Percentiles rank a stretch among this genome's conserved stretches.
Conservation (phyloP, 2,329 filamentous ascomycete species). For the Calonectria pseudoturangicola region DNA sequence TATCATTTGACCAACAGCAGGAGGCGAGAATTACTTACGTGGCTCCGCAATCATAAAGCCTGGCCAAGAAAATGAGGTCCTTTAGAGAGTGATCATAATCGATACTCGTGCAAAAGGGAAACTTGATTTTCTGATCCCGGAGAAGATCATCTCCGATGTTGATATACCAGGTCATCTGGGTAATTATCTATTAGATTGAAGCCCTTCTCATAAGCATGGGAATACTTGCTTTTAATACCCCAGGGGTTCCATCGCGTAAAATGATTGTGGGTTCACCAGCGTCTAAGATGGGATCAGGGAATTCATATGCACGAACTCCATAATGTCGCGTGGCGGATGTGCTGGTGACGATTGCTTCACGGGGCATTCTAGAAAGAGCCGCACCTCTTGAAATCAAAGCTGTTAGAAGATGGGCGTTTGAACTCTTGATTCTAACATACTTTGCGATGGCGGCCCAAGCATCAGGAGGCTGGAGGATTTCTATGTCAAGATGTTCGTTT, state of each 20-base stretch:
- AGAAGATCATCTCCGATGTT: slow-evolving; percentile 42
- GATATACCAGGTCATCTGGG: slow-evolving; percentile 47
- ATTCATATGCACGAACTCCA: not conserved
- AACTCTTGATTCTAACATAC: slow-evolving; percentile 5
- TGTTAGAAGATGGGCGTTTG: not conserved
- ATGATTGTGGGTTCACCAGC: not conserved
- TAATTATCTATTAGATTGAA: not conserved
- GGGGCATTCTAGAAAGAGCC: slow-evolving; percentile 40
- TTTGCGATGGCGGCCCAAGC: slow-evolving; percentile 53
- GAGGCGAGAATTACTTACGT: not conserved
- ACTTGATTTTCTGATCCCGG: slow-evolving; percentile 38
- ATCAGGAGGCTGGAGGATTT: slow-evolving; percentile 57
- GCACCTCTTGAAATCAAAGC: slow-evolving; percentile 38
- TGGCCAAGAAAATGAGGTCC: not conserved
- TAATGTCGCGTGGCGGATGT: slow-evolving; percentile 41
- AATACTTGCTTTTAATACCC: not conserved
- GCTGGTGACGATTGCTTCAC: slow-evolving; percentile 37
- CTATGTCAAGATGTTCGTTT: slow-evolving; percentile 47
- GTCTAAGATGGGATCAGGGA: slow-evolving; percentile 27
- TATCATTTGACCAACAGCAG: not conserved
- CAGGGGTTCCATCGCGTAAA: not conserved
- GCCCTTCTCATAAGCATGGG: too few relatives aligned
- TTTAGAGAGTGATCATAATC: not conserved
- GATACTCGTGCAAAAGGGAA: slow-evolving; percentile 5
- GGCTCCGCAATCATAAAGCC: slow-evolving; percentile 12